These are phyloP conservation scores for Phytophthora quininea DNA, from an alignment of 352 stramenopile genomes.

Conservation along the genomic window DNA sequence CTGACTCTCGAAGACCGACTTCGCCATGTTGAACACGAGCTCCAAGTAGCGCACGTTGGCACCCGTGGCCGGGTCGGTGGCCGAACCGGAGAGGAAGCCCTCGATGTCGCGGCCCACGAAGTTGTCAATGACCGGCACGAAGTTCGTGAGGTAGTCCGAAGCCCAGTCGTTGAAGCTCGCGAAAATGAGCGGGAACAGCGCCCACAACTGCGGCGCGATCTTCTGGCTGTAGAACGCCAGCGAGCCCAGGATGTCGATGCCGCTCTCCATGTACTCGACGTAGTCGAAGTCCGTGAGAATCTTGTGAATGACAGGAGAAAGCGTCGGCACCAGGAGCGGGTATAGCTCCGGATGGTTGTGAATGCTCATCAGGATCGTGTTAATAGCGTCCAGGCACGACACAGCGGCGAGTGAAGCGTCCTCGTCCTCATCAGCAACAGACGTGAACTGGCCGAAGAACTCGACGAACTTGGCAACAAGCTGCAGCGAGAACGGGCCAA, in stretches of 20 bases:
- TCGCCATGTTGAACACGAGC: conserved; percentile 83
- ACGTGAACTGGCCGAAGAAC: conserved; percentile 95
- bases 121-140: conserved; percentile 96
- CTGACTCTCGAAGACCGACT: conserved; percentile 70
- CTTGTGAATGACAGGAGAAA: conserved; percentile 95
- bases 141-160: conserved; percentile 96
- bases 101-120: conserved; percentile 91
- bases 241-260: conserved; percentile 95
- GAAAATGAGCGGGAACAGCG: conserved; percentile 97
- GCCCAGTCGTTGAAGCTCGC: conserved; percentile 95
- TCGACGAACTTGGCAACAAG: conserved; percentile 94
- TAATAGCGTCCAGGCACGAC: conserved; percentile 86
- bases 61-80: conserved; percentile 48
- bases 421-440: conserved; percentile 92
- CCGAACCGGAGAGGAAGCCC: conserved; percentile 64
- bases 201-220: conserved; percentile 94
- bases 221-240: conserved; percentile 95
- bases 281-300: conserved; percentile 96
- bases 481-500: conserved; percentile 92
- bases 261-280: conserved; percentile 97
- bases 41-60: conserved; percentile 71
- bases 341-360: conserved; percentile 86
- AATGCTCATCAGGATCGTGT: conserved; percentile 86
- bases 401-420: conserved; percentile 96
- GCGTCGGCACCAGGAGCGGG: conserved; percentile 92